These are phyloP conservation scores for Ophiocordyceps sinensis DNA, from an alignment of 2,329 filamentous ascomycete species.

Conservation along the genomic window DNA sequence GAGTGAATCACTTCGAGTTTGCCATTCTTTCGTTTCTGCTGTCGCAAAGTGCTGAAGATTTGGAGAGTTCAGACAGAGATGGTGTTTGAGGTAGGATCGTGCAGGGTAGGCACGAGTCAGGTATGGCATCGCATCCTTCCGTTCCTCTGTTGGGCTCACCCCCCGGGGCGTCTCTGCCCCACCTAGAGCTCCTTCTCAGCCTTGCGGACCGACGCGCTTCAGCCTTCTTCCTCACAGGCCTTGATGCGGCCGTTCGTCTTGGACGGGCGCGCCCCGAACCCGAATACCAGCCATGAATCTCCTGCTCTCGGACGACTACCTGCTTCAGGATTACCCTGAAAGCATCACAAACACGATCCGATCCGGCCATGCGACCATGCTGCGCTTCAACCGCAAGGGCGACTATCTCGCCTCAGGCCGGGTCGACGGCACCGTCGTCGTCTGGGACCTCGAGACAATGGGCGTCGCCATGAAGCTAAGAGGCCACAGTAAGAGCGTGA, in stretches of 20 bases:
- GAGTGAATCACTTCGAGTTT: constrained; percentile 35
- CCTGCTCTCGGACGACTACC: constrained; percentile 46
- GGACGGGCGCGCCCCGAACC: constrained; percentile 4
- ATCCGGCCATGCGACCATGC: constrained; percentile 48
- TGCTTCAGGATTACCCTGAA: constrained; percentile 75
- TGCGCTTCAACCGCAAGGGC: constrained; percentile 85
- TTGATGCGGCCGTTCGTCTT: constrained; percentile 1
- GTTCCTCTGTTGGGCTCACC: no score
- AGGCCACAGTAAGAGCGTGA: constrained; percentile 86
- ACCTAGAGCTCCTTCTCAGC: constrained; percentile 10
- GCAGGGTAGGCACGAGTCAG: no score
- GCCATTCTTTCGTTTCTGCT: constrained; percentile 24
- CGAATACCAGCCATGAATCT: constrained; percentile 34
- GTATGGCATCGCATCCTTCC: no score
- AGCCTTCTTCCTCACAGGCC: constrained; percentile 4
- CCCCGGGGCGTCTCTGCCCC: no score
- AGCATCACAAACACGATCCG: constrained; percentile 78
- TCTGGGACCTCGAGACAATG: constrained; percentile 97
- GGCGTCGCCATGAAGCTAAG: constrained; percentile 87
- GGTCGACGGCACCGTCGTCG: constrained; percentile 84
- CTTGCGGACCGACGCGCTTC: constrained; percentile 13
- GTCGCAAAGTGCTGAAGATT: no score
- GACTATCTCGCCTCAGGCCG: constrained; percentile 91
- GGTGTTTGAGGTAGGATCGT: no score
- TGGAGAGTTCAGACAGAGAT: no score